Percentiles rank a stretch among this genome's conserved stretches.
Evolutionary conservation across 163 green algal genomes (phyloP).

Genomic region (Smithsoniella earleae): DNA sequence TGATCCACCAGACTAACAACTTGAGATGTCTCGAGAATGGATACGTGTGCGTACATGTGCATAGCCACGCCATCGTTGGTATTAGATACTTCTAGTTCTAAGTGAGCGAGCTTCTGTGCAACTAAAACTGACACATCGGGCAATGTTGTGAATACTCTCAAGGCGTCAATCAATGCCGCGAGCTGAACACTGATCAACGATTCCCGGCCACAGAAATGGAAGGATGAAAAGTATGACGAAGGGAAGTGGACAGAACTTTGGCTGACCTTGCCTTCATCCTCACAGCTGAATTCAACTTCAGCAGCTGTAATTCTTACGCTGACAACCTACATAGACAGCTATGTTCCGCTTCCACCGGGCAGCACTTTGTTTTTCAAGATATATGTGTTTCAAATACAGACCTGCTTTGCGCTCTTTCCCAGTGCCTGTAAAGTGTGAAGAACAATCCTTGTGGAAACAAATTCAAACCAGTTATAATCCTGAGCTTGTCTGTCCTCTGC

Average conservation of each 20-base stretch:
- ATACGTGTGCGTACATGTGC: conserved; percentile 20
- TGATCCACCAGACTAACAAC: conserved; percentile 14
- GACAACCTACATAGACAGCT: conserved; percentile 11
- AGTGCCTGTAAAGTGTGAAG: conserved; percentile 10
- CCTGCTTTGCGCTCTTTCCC: not conserved
- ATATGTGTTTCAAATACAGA: not conserved
- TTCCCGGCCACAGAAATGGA: not conserved
- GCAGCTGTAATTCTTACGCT: conserved; percentile 2
- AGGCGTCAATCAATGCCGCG: not conserved
- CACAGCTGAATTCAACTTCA: conserved; percentile 21
- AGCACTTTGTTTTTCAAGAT: not conserved
- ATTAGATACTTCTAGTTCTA: conserved; percentile 8
- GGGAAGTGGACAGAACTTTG: conserved; percentile 28
- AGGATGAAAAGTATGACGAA: conserved; percentile 13
- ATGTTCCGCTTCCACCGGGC: not conserved
- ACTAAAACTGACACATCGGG: conserved; percentile 22
- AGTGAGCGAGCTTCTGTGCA: not conserved
- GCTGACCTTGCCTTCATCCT: conserved; percentile 22
- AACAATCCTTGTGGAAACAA: conserved; percentile 8
- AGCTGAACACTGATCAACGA: conserved; percentile 11
- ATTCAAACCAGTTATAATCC: conserved; percentile 1
- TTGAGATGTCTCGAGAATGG: not conserved
- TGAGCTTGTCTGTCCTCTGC: too few species aligned
- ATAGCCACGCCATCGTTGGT: not conserved
- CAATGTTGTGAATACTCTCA: conserved; percentile 10